Percentiles rank a stretch among this genome's conserved stretches.
Evolutionary conservation across 2,329 filamentous ascomycete genomes (phyloP).

Genomic region (Fusarium veterinarium): DNA sequence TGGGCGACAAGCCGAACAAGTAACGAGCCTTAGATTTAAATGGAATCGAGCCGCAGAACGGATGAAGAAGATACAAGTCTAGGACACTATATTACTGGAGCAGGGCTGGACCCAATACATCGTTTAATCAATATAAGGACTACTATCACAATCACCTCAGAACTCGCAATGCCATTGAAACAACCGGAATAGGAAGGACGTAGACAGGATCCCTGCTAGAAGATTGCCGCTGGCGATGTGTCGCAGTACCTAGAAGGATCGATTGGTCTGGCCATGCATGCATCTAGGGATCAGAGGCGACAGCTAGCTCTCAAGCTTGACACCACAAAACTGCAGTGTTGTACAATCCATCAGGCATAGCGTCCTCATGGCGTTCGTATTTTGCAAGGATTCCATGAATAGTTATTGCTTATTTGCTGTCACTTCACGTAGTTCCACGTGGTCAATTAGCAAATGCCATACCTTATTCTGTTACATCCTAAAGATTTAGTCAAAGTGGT

Average conservation of each 20-base stretch:
- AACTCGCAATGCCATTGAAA: not conserved
- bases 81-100: not conserved
- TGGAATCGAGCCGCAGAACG: accelerated
- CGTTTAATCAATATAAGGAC: not conserved
- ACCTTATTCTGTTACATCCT: not conserved
- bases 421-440: not conserved
- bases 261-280: not conserved
- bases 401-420: not conserved
- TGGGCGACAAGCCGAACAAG: slow-evolving; percentile 5
- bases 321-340: no score
- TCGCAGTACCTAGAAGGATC: not conserved
- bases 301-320: not conserved
- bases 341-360: not conserved
- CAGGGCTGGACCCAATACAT: not conserved
- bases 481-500: not conserved
- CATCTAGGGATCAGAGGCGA: not conserved
- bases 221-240: not conserved
- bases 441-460: not conserved
- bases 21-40: not conserved
- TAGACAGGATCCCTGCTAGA: not conserved
- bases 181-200: not conserved
- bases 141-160: not conserved
- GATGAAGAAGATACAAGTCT: not conserved
- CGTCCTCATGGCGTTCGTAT: not conserved
- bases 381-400: not conserved